phyloP scores from a whole-genome alignment of 2,329 filamentous ascomycete species.

The Xylaria polymorpha region DNA sequence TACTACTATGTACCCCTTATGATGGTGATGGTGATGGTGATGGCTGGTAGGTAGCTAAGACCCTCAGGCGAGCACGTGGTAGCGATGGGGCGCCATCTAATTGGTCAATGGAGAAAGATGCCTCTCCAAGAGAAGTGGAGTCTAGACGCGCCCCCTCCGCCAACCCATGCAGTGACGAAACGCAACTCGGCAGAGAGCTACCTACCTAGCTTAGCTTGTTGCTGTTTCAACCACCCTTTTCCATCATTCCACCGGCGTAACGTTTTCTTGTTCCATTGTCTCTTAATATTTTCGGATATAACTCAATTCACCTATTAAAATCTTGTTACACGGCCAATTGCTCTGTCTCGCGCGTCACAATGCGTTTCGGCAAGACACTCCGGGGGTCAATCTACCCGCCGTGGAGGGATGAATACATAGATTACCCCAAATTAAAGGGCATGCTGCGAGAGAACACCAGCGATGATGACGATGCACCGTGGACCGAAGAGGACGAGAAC shows the following conservation, averaged over 20 bases:
- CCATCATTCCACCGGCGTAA: too few relatives aligned
- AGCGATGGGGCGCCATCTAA: conserved; percentile 10
- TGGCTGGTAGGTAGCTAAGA: too few relatives aligned
- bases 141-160: neutral
- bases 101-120: conserved; percentile 33
- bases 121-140: conserved; percentile 3
- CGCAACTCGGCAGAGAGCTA: conserved; percentile 9
- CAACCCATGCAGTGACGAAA: conserved; percentile 5
- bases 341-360: conserved; percentile 52
- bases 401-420: conserved; percentile 95
- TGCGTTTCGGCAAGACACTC: conserved; percentile 95
- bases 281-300: neutral
- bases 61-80: conserved; percentile 27
- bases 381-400: conserved; percentile 81
- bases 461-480: conserved; percentile 72
- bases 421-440: conserved; percentile 92
- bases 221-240: neutral
- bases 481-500: conserved; percentile 95
- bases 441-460: conserved; percentile 81
- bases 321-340: neutral
- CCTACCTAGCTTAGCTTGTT: neutral
- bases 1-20: too few relatives aligned
- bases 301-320: neutral
- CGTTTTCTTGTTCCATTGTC: neutral
- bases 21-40: too few relatives aligned